Evolutionary conservation across 2,329 filamentous ascomycete species (phyloP).

Genomic region (Catunica adiposa): DNA sequence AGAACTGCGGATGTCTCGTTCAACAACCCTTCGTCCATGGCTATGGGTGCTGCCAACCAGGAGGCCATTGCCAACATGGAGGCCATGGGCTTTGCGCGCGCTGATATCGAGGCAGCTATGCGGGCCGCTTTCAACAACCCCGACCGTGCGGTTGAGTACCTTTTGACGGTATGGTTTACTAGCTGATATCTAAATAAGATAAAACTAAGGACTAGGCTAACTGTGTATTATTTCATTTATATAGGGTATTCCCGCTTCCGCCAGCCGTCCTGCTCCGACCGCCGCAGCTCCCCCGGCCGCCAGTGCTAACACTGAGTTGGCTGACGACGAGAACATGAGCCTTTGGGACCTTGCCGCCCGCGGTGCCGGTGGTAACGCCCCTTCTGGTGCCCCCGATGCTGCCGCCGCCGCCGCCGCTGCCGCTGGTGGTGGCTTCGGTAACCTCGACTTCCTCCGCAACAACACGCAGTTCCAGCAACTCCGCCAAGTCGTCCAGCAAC

Average conservation of each 20-base stretch:
- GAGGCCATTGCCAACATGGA: constrained; percentile 85
- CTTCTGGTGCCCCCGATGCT: constrained; percentile 26
- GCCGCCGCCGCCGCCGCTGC: constrained; percentile 34
- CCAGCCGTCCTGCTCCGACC: constrained; percentile 37
- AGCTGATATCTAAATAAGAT: not conserved
- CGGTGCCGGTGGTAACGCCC: too few relatives aligned
- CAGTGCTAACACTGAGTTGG: constrained; percentile 23
- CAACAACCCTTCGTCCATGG: constrained; percentile 64
- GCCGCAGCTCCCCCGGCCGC: constrained; percentile 28
- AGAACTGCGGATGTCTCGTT: constrained; percentile 31
- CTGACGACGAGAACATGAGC: constrained; percentile 57
- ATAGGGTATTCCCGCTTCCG: constrained; percentile 78
- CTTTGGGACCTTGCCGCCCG: constrained; percentile 87
- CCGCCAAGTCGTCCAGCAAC: constrained; percentile 89
- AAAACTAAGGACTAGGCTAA: not conserved
- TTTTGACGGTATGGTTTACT: constrained; percentile 66
- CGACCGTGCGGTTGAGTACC: constrained; percentile 91
- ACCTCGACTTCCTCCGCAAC: constrained; percentile 83
- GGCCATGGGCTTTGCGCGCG: constrained; percentile 84
- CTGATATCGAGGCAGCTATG: constrained; percentile 84
- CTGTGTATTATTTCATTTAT: constrained; percentile 4
- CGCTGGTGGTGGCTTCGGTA: constrained; percentile 45
- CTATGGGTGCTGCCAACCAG: constrained; percentile 68
- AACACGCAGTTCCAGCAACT: constrained; percentile 98
- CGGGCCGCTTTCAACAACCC: constrained; percentile 94